Conservation (phyloP, 257 asterid genomes). For the Penstemon davidsonii region DNA sequence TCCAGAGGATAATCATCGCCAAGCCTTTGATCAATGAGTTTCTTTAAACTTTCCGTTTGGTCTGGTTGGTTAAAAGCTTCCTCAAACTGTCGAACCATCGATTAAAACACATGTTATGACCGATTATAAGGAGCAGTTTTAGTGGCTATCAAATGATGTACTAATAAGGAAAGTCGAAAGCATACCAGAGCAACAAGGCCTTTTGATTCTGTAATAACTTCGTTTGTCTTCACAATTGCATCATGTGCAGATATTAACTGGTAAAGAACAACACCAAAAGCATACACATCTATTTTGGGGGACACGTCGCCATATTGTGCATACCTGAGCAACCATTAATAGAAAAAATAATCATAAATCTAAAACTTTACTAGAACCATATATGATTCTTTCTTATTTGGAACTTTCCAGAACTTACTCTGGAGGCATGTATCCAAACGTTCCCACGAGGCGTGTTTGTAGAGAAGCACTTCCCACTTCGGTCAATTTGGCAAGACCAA, state of each 20-base stretch:
- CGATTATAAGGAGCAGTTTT: not conserved
- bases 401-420: conserved; percentile 12
- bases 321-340: conserved; percentile 42
- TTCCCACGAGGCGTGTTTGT: conserved; percentile 81
- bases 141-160: not conserved
- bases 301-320: conserved; percentile 83
- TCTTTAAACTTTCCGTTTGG: conserved; percentile 46
- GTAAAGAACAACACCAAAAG: conserved; percentile 83
- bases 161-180: conserved; percentile 1
- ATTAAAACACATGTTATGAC: not conserved
- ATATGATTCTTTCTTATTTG: not conserved
- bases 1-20: conserved; percentile 64
- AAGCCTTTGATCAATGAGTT: conserved; percentile 75
- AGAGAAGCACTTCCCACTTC: conserved; percentile 73
- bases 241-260: conserved; percentile 74
- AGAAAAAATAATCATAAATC: not conserved
- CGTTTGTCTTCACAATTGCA: conserved; percentile 66
- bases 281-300: conserved; percentile 74
- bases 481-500: conserved; percentile 79
- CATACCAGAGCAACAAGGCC: conserved; percentile 77
- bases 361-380: no score
- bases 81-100: conserved; percentile 57
- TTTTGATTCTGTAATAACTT: conserved; percentile 56
- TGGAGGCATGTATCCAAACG: conserved; percentile 24
- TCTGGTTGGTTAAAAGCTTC: conserved; percentile 51